Percentiles rank a stretch among this genome's conserved stretches.
phyloP scores from a whole-genome alignment of 106 monocot genomes.

The Dendrobium catenatum region DNA sequence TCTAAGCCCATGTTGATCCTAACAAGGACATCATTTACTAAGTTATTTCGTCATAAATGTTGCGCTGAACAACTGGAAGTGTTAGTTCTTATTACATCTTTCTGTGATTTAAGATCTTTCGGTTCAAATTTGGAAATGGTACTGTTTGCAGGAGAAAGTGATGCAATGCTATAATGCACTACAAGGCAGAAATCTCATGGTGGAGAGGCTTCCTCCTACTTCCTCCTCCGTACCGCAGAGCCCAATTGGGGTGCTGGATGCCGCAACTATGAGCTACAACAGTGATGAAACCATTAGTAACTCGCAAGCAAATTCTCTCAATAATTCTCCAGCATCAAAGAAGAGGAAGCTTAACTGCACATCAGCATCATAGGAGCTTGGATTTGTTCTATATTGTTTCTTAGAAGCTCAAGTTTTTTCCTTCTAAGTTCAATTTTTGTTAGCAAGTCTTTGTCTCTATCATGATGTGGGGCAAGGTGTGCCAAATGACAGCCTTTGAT shows the following conservation, averaged over 20 bases:
- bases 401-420: no score
- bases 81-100: no score
- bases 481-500: no score
- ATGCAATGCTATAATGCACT: constrained; percentile 9
- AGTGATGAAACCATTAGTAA: not conserved
- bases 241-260: constrained; percentile 17
- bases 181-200: not conserved
- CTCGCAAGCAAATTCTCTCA: not conserved
- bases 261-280: not conserved
- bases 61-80: no score
- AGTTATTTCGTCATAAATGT: no score
- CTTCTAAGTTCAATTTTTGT: no score
- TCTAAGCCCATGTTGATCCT: no score
- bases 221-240: not conserved
- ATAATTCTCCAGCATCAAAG: not conserved
- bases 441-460: no score
- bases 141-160: constrained; percentile 12
- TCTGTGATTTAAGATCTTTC: no score
- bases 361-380: not conserved
- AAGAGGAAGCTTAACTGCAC: not conserved
- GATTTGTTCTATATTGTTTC: no score
- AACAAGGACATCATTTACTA: no score
- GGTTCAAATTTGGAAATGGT: not conserved
- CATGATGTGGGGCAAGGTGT: no score
- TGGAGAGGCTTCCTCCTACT: not conserved